A percentile compares a stretch with the other conserved stretches of the same genome.
phyloP scores from a whole-genome alignment of 2,329 filamentous ascomycete species.

The Neoascochyta sp. region DNA sequence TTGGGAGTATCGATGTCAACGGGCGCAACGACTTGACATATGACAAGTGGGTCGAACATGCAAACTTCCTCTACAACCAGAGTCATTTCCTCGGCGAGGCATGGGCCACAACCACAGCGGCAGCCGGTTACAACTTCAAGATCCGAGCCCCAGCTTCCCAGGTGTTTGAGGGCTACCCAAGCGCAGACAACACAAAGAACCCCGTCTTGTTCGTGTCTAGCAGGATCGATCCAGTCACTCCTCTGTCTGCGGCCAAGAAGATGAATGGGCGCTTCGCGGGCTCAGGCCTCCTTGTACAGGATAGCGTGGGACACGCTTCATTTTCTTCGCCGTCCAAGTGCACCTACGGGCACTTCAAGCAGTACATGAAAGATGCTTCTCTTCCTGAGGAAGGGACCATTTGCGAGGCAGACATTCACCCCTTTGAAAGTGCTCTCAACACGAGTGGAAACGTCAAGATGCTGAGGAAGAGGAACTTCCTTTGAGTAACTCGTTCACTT shows the following conservation, averaged over 20 bases:
- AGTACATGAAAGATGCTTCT: constrained; percentile 8
- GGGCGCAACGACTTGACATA: constrained; percentile 9
- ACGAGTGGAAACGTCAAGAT: background rate
- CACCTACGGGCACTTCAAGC: constrained; percentile 4
- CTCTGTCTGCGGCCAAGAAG: constrained; percentile 9
- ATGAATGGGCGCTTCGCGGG: constrained; percentile 12
- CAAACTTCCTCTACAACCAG: constrained; percentile 1
- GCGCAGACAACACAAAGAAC: constrained; percentile 6
- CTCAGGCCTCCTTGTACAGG: constrained; percentile 8
- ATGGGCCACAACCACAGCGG: constrained; percentile 8
- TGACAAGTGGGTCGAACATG: constrained; percentile 4
- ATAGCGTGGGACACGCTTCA: constrained; percentile 13
- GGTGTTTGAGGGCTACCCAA: constrained; percentile 7
- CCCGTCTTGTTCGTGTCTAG: constrained; percentile 12
- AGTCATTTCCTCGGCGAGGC: constrained; percentile 11
- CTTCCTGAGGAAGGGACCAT: constrained; percentile 8
- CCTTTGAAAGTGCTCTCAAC: too few species aligned
- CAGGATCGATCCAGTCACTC: constrained; percentile 11
- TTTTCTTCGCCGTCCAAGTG: constrained; percentile 5
- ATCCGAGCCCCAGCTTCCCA: constrained; percentile 8
- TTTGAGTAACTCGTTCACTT: too few species aligned
- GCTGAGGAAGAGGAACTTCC: background rate
- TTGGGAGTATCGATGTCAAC: constrained; percentile 13
- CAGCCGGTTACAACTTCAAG: constrained; percentile 7
- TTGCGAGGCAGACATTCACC: constrained; percentile 5